Base-by-base conservation (phyloP, 768 basidiomycete species). In the Mycena sanguinolenta region DNA sequence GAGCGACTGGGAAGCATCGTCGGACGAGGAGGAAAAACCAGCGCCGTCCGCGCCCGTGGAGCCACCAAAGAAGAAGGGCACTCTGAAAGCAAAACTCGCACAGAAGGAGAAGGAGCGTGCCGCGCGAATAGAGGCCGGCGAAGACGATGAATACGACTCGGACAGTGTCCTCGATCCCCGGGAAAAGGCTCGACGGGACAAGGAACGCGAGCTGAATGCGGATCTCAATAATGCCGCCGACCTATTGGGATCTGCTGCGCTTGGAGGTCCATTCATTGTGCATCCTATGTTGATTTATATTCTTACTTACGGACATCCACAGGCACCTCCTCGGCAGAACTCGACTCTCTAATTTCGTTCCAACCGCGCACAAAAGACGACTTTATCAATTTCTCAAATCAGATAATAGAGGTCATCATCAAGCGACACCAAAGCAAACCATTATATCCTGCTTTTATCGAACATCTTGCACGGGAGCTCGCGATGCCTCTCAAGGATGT, bases 1-100 rank as follows among this genome's bases (percentile, higher is more conserved):
- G 95, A 96, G 95, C 80, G 97, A 98, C 81, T 99, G 97, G 97
- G 97, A 99, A 75, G 94, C 85, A 38, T 93, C 93, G 1, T 91
- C 91, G 9, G 89, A 89, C 8, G 92, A 92, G 44, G 95, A 95
- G 63, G 88, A 90, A 69, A 81, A 87, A 55, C 80, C 85, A 7
- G 79, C 84, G 49, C 62, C 87, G 2, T 77, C 84, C 6, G 79
- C 85, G 4, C 73, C 88, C 0, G 88, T 85, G 54, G 90, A 91
- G 21, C 91, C 94, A 4, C 89, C 92, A 2, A 95, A 94, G 85
- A 97, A 98, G 84, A 98, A 96, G 83, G 95, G 95, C 62, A 94
- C 92, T 1, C 81, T 98, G 73, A 98, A 98, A 80, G 89, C 90
- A 23, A 97, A 97, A 80, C 83, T 99, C 3, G 96, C 96, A 0